Percentiles rank a stretch among this genome's conserved stretches.
These are phyloP conservation scores for Diplotaxis tenuifolia DNA, from an alignment of 345 rosid genomes.

Conservation along the genomic window DNA sequence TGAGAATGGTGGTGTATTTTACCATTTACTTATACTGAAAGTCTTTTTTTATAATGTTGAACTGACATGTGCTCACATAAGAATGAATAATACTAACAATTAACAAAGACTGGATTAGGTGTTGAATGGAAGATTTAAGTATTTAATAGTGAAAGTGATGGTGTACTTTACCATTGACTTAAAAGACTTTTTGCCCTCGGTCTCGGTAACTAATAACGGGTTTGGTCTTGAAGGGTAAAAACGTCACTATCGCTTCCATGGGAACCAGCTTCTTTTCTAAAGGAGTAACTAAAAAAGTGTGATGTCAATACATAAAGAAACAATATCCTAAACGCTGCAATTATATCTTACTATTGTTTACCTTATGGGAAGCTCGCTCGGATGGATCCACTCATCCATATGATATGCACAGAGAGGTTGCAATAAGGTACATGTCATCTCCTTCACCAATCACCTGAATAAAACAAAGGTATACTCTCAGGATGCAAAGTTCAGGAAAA, in stretches of 20 bases:
- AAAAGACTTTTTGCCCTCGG: slow-evolving; percentile 49
- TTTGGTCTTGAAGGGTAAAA: slow-evolving; percentile 66
- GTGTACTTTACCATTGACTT: too few species aligned
- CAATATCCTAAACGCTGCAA: neutral
- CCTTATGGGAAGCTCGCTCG: slow-evolving; percentile 79
- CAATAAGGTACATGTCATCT: slow-evolving; percentile 87
- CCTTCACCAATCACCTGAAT: slow-evolving; percentile 92
- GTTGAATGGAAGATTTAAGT: neutral
- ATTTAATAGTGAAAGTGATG: too few species aligned
- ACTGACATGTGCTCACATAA: neutral
- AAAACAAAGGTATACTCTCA: neutral
- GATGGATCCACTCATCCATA: slow-evolving; percentile 92
- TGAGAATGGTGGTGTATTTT: neutral
- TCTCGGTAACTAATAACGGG: slow-evolving; percentile 35
- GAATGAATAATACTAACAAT: neutral
- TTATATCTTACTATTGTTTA: slow-evolving; percentile 8
- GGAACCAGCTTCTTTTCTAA: slow-evolving; percentile 98
- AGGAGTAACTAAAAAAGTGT: slow-evolving; percentile 48
- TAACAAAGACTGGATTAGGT: neutral
- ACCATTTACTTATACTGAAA: neutral
- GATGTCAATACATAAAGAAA: neutral
- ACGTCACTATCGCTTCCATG: slow-evolving; percentile 80
- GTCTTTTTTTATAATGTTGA: neutral
- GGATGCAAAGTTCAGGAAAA: neutral
- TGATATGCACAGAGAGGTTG: slow-evolving; percentile 94